Conservation (phyloP, 768 basidiomycete genomes). For the Psilocybe cyanescens region DNA sequence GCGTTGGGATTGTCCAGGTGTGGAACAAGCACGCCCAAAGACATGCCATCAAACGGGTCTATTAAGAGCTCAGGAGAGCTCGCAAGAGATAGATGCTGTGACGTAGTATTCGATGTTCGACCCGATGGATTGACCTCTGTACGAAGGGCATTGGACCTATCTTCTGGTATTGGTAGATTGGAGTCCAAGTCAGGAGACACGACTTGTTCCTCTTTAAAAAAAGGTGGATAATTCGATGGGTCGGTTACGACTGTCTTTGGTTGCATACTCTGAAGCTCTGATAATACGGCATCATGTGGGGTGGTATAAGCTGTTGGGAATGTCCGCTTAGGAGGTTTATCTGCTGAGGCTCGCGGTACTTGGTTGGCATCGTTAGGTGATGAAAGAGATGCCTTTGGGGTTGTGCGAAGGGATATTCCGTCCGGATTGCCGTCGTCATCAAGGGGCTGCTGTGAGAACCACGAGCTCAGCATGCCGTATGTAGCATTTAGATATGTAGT, state of each 20-base stretch:
- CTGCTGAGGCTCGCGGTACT: conserved; percentile 19
- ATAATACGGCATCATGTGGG: conserved; percentile 68
- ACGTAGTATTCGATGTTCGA: not conserved
- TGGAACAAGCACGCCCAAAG: conserved; percentile 29
- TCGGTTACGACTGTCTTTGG: conserved; percentile 14
- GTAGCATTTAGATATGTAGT: not conserved
- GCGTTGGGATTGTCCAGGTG: conserved; percentile 19
- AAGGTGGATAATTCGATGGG: conserved; percentile 14
- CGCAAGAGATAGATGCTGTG: not conserved
- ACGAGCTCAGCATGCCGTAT: conserved; percentile 25
- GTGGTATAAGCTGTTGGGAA: conserved; percentile 40
- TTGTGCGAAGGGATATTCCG: conserved; percentile 16
- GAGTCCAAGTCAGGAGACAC: conserved; percentile 14
- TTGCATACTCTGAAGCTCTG: conserved; percentile 47
- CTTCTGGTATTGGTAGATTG: conserved; percentile 2
- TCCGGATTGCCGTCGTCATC: conserved; percentile 17
- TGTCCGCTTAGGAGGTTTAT: conserved; percentile 20
- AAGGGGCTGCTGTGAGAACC: conserved; percentile 22
- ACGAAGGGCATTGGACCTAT: conserved; percentile 9
- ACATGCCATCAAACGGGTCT: conserved; percentile 34
- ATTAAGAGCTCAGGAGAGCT: conserved; percentile 21
- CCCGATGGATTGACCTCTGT: conserved; percentile 3
- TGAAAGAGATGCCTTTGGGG: conserved; percentile 24
- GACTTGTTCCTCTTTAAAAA: conserved; percentile 13
- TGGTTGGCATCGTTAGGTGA: conserved; percentile 18